A percentile compares a stretch with the other conserved stretches of the same genome.
These are phyloP conservation scores for Fusarium keratoplasticum DNA, from an alignment of 2,329 filamentous ascomycete genomes.

Conservation along the genomic window DNA sequence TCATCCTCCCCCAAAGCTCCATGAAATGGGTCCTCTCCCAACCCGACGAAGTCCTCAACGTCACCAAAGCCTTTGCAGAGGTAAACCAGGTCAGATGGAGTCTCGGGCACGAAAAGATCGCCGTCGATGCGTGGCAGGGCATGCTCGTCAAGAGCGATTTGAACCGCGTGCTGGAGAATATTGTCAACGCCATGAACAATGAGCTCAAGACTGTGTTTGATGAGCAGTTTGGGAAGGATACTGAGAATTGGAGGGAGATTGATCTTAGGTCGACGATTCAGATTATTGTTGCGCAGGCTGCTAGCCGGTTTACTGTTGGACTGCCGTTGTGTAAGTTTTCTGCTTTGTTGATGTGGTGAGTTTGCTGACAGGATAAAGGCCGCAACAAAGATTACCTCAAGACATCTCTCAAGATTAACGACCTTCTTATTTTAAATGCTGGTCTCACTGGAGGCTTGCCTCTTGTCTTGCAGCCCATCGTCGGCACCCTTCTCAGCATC, in stretches of 20 bases:
- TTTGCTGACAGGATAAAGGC: conserved; percentile 29
- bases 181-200: conserved; percentile 50
- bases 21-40: conserved; percentile 56
- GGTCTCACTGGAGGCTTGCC: conserved; percentile 48
- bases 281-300: conserved; percentile 48
- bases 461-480: conserved; percentile 45
- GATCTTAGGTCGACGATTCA: conserved; percentile 43
- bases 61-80: conserved; percentile 52
- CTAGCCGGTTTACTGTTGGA: conserved; percentile 49
- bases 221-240: conserved; percentile 49
- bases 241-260: conserved; percentile 50
- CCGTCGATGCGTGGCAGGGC: conserved; percentile 52
- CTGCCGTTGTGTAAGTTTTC: conserved; percentile 44
- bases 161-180: conserved; percentile 49
- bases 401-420: conserved; percentile 44
- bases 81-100: conserved; percentile 52
- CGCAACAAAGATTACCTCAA: conserved; percentile 51
- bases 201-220: conserved; percentile 51
- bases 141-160: conserved; percentile 51
- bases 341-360: fast-evolving
- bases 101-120: conserved; percentile 50
- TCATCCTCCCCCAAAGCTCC: conserved; percentile 55
- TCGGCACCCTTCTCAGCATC: conserved; percentile 44
- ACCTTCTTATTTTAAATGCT: conserved; percentile 49
- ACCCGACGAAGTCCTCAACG: conserved; percentile 52